phyloP scores from a whole-genome alignment of 2,329 filamentous ascomycete species.

The Monosporascus ibericus region DNA sequence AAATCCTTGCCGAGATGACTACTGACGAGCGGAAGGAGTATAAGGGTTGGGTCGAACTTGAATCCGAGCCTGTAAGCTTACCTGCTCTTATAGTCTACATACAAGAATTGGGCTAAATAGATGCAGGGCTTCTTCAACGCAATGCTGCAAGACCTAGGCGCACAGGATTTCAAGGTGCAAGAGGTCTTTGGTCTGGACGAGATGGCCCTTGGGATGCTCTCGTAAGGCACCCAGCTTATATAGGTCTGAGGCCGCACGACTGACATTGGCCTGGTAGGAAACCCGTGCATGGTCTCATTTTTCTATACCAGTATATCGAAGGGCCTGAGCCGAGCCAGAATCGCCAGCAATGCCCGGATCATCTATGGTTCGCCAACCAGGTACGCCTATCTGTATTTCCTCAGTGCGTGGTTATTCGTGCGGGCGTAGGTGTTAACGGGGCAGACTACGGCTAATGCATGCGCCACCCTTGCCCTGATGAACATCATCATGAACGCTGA shows the following conservation, averaged over 20 bases:
- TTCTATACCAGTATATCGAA: conserved; percentile 69
- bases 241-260: not conserved
- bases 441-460: conserved; percentile 75
- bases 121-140: conserved; percentile 74
- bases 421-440: conserved; percentile 8
- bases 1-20: conserved; percentile 41
- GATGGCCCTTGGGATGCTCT: conserved; percentile 54
- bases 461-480: conserved; percentile 84
- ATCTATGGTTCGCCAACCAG: conserved; percentile 93
- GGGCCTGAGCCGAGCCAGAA: conserved; percentile 43
- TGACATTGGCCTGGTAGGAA: conserved; percentile 39
- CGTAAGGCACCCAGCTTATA: conserved; percentile 38
- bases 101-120: conserved; percentile 7
- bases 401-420: not conserved
- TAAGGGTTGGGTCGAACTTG: conserved; percentile 75
- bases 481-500: conserved; percentile 88
- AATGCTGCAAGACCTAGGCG: conserved; percentile 74
- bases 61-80: conserved; percentile 73
- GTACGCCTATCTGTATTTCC: conserved; percentile 33
- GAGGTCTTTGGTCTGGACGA: conserved; percentile 73
- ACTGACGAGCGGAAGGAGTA: conserved; percentile 52
- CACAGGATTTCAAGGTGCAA: conserved; percentile 64
- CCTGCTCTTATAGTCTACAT: not conserved
- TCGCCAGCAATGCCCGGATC: conserved; percentile 48
- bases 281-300: conserved; percentile 80